phyloP scores from a whole-genome alignment of 1,139 yeast species.

The Geotrichum candidum region DNA sequence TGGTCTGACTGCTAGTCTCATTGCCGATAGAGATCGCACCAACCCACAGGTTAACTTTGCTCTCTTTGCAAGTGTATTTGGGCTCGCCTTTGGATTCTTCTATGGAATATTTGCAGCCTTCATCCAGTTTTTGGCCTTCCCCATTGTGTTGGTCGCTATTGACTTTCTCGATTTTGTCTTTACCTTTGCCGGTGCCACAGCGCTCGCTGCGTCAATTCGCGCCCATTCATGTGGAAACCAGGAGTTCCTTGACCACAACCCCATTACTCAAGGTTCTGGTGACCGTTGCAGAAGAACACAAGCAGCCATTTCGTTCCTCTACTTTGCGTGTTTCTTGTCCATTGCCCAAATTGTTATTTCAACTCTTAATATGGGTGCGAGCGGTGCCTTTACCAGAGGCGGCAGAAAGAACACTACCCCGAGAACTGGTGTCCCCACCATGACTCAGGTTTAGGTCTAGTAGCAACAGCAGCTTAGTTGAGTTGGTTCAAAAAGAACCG shows the following conservation, averaged over 20 bases:
- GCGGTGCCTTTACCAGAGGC: conserved; percentile 59
- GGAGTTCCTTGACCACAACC: conserved; percentile 56
- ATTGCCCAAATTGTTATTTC: conserved; percentile 65
- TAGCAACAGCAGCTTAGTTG: no score
- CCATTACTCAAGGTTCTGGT: conserved; percentile 63
- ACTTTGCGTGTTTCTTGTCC: conserved; percentile 74
- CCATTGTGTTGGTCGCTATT: conserved; percentile 61
- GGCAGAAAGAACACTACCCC: conserved; percentile 44
- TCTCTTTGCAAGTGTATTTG: conserved; percentile 83
- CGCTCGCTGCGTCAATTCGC: conserved; percentile 84
- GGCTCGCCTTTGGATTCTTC: conserved; percentile 67
- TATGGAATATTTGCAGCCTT: conserved; percentile 79
- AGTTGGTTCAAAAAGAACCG: no score
- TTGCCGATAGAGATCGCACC: conserved; percentile 50
- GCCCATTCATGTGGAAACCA: conserved; percentile 77
- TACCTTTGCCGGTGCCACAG: conserved; percentile 91
- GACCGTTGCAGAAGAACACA: conserved; percentile 95
- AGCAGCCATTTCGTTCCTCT: conserved; percentile 85
- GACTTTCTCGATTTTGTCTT: conserved; percentile 88
- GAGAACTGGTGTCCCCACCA: conserved; percentile 79
- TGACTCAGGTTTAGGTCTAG: conserved; percentile 8
- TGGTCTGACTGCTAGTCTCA: conserved; percentile 84
- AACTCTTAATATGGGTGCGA: conserved; percentile 49
- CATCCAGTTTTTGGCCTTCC: conserved; percentile 79
- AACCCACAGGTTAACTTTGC: conserved; percentile 85